phyloP scores from a whole-genome alignment of 345 rosid genomes.

The Psidium friedrichsthalianum region DNA sequence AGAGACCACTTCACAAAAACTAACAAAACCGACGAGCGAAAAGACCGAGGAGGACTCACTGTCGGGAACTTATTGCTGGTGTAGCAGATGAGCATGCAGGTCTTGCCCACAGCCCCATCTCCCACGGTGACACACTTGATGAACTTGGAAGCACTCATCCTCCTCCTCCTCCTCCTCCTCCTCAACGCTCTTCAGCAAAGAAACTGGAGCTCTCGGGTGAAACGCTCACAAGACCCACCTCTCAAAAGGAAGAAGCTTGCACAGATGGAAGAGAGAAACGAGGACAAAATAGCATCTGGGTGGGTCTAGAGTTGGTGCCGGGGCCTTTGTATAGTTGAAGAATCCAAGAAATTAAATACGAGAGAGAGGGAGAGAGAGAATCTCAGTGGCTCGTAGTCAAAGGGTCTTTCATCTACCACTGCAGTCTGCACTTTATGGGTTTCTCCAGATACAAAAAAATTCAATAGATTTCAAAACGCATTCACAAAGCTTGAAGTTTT shows the following conservation, averaged over 20 bases:
- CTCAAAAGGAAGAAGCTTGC: neutral
- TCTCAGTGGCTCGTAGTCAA: neutral
- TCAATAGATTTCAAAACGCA: neutral
- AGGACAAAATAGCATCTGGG: neutral
- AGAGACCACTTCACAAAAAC: neutral
- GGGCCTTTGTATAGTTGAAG: neutral
- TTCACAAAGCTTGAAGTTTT: neutral
- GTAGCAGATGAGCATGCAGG: conserved; percentile 99
- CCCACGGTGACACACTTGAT: conserved; percentile 98
- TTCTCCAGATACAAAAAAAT: neutral
- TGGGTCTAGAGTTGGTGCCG: neutral
- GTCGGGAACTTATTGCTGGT: conserved; percentile 99
- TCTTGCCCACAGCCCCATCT: conserved; percentile 99
- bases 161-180: conserved; percentile 4
- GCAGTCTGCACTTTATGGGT: neutral
- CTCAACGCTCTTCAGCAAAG: neutral
- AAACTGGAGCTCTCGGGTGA: neutral
- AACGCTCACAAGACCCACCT: neutral
- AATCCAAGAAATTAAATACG: neutral
- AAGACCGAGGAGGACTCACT: conserved; percentile 26
- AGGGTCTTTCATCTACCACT: neutral
- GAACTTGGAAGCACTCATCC: conserved; percentile 93
- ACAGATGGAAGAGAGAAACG: neutral
- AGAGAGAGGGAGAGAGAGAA: neutral
- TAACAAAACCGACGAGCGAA: neutral